Conservation (phyloP, 192 early-diverging fungal genomes). For the Coemansia javaensis region DNA sequence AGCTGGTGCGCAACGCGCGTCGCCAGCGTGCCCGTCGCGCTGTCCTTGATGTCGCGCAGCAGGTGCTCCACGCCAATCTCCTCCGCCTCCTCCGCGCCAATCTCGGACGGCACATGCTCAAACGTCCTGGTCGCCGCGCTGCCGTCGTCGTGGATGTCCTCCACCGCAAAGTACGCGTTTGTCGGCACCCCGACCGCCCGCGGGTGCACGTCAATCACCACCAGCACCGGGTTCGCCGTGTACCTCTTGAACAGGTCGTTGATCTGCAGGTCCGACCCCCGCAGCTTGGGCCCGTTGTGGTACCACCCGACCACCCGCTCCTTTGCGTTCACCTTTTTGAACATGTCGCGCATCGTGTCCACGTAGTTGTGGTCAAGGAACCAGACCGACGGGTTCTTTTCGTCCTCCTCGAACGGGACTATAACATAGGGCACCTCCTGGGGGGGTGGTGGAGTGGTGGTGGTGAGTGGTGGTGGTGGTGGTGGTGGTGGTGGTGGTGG, state of each 20-base stretch:
- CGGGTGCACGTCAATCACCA: conserved; percentile 95
- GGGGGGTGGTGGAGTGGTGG: too few species aligned
- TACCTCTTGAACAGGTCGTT: conserved; percentile 97
- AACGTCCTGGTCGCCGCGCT: conserved; percentile 96
- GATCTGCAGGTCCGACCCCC: conserved; percentile 94
- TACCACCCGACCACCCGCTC: conserved; percentile 99
- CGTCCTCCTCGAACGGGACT: conserved; percentile 99
- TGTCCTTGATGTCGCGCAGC: conserved; percentile 98
- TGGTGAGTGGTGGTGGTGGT: too few species aligned
- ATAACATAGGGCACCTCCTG: conserved; percentile 2
- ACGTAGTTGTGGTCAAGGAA: conserved; percentile 99
- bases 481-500: too few species aligned
- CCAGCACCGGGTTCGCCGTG: conserved; percentile 92
- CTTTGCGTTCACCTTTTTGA: conserved; percentile 97
- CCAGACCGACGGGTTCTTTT: conserved; percentile 97
- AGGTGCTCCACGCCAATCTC: conserved; percentile 99
- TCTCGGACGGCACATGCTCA: conserved; percentile 89
- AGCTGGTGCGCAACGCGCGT: conserved; percentile 91
- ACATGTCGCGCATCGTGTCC: conserved; percentile 99
- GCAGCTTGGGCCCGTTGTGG: conserved; percentile 96
- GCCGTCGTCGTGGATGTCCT: conserved; percentile 98
- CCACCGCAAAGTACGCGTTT: conserved; percentile 95
- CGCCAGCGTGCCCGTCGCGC: conserved; percentile 87
- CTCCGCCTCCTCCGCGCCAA: conserved; percentile 99
- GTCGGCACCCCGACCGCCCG: conserved; percentile 91